Percentiles rank a stretch among this genome's conserved stretches.
These are phyloP conservation scores for Leucogyrophana mollusca DNA, from an alignment of 768 basidiomycete genomes.

Conservation along the genomic window DNA sequence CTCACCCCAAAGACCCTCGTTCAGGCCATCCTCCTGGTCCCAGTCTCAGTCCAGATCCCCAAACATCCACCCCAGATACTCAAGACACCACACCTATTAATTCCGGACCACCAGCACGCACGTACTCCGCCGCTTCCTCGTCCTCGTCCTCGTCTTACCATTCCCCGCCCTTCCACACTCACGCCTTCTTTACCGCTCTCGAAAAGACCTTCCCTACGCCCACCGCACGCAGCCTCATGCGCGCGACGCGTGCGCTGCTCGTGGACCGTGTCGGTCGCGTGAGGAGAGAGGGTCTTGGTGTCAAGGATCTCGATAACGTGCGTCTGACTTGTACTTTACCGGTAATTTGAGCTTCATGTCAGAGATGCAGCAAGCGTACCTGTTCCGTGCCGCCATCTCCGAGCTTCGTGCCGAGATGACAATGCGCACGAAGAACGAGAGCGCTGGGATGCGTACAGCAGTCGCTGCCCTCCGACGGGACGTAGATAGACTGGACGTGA, in stretches of 20 bases:
- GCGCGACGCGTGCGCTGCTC: constrained; percentile 76
- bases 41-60: background rate
- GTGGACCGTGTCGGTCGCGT: constrained; percentile 75
- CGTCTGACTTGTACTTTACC: constrained; percentile 23
- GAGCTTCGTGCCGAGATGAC: constrained; percentile 87
- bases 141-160: constrained; percentile 42
- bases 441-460: constrained; percentile 74
- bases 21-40: constrained; percentile 8
- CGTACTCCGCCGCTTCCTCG: constrained; percentile 1
- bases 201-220: constrained; percentile 73
- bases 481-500: constrained; percentile 79
- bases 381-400: constrained; percentile 90
- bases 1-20: constrained; percentile 16
- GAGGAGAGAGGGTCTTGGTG: constrained; percentile 64
- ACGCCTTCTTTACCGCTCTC: constrained; percentile 68
- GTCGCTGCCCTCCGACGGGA: constrained; percentile 81
- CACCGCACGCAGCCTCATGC: constrained; percentile 79
- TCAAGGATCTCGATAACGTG: constrained; percentile 83
- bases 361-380: constrained; percentile 78
- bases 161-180: constrained; percentile 81
- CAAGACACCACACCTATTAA: constrained; percentile 7
- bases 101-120: constrained; percentile 10
- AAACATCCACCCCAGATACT: constrained; percentile 1
- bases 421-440: constrained; percentile 80
- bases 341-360: background rate